Base-by-base conservation (phyloP, 2,329 filamentous ascomycete genomes). In the Neoarthrinium moseri region DNA sequence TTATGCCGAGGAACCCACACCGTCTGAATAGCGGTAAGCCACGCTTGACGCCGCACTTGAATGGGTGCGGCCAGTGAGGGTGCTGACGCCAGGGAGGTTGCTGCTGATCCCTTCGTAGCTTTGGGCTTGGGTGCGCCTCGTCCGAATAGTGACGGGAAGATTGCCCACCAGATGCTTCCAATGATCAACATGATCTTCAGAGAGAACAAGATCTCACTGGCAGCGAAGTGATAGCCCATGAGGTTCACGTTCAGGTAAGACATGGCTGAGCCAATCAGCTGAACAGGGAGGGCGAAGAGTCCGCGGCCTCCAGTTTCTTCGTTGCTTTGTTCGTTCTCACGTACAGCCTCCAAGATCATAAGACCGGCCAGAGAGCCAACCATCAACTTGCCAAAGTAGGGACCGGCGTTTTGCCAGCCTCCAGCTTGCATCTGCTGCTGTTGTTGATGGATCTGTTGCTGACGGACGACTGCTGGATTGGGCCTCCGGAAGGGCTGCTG, bases 1-100 rank as follows among this genome's bases (percentile, higher is more conserved):
- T 86, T 89, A 64, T 95, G 89, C 17, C 86, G 82, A 10, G 92
- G 92, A 12, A 96, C 88, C 81, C 91, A 95, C 20, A 96, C 89
- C 4, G 87, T 92, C 67, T 96, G 91, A 48, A 96, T 86, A 6
- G 91, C 89, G 3, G 91, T 96, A 47, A 95, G 83, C 91, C 92
- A 96, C 24, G 91, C 91, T 63, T 91, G 88, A 49, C 87, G 84
- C 41, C 91, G 86, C 36, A 95, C 87, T 55, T 94, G 83, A 46
- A 95, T 90, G 0, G 91, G 86, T 0, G 90, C 91, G 3, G 88
- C 83, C 47, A 90, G 73, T 3, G 88, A 90, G 2, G 87, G 87
- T 5, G 82, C 84, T 15, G 77, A 72, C 52, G 71, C 64, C 5
- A 77, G 64, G 2, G 69, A 64, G 6, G 61, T 56, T n/a, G n/a